Conservation (phyloP, 805 yeast species). For the Candida koratica region DNA sequence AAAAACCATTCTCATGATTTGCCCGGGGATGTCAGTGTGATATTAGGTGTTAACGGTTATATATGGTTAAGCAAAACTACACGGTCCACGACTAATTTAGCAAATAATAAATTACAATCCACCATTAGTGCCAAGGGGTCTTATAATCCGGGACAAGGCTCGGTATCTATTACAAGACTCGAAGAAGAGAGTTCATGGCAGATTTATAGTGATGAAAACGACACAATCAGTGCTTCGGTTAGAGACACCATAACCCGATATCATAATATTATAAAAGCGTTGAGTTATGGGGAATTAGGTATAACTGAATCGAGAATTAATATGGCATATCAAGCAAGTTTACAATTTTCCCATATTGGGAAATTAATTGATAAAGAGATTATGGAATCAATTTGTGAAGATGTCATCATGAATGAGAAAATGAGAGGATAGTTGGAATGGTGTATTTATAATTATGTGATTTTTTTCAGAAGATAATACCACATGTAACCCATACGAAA, state of each 20-base stretch:
- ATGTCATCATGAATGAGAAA: slow-evolving; percentile 65
- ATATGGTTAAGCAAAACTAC: slow-evolving; percentile 81
- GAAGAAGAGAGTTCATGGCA: slow-evolving; percentile 95
- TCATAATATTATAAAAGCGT: slow-evolving; percentile 74
- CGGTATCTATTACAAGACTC: slow-evolving; percentile 72
- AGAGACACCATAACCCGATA: slow-evolving; percentile 80
- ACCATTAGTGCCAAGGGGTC: slow-evolving; percentile 32
- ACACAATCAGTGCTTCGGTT: slow-evolving; percentile 55
- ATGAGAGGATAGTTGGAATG: slow-evolving; percentile 53
- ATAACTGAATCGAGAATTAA: slow-evolving; percentile 77
- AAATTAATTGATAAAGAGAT: slow-evolving; percentile 65
- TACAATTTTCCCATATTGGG: slow-evolving; percentile 69
- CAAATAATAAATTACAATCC: slow-evolving; percentile 36
- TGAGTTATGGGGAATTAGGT: slow-evolving; percentile 82
- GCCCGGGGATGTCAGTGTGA: slow-evolving; percentile 92
- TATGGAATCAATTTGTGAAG: slow-evolving; percentile 70
- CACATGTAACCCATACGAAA: slow-evolving; percentile 30
- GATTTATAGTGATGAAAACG: slow-evolving; percentile 88
- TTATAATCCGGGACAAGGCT: slow-evolving; percentile 55
- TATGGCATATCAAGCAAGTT: slow-evolving; percentile 84
- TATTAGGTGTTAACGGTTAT: slow-evolving; percentile 92
- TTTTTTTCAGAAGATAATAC: slow-evolving; percentile 26
- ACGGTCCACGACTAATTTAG: slow-evolving; percentile 17
- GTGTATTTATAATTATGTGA: slow-evolving; percentile 2
- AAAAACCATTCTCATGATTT: slow-evolving; percentile 82